Percentiles rank a stretch among this genome's conserved stretches.
Conservation (phyloP, 1,139 yeast genomes). For the Suhomyces taliae region DNA sequence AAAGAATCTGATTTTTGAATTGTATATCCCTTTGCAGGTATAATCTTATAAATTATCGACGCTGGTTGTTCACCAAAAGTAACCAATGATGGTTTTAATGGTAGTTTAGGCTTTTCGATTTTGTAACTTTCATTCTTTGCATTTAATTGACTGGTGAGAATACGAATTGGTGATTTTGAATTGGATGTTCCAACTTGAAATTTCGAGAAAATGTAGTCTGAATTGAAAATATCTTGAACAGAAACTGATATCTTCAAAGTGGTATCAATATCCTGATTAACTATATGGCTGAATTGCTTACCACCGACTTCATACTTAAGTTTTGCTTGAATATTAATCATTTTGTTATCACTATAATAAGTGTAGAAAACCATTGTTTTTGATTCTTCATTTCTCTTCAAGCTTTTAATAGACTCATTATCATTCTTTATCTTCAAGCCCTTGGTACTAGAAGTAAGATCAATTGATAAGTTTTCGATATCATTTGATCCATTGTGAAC, state of each 20-base stretch:
- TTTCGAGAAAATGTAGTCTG: constrained; percentile 57
- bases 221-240: constrained; percentile 72
- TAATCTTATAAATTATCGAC: constrained; percentile 56
- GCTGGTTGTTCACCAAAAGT: constrained; percentile 74
- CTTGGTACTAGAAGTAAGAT: constrained; percentile 17
- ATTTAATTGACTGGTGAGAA: constrained; percentile 44
- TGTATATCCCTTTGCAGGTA: constrained; percentile 19
- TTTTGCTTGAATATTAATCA: constrained; percentile 28
- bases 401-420: constrained; percentile 1
- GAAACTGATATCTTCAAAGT: constrained; percentile 63
- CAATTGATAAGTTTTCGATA: constrained; percentile 16
- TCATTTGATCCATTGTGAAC: constrained; percentile 21
- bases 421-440: constrained; percentile 18
- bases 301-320: constrained; percentile 31
- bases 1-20: constrained; percentile 36
- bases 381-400: constrained; percentile 19
- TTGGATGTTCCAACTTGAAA: constrained; percentile 66
- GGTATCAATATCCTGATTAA: constrained; percentile 44
- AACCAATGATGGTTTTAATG: constrained; percentile 32
- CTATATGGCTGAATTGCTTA: constrained; percentile 21
- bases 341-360: constrained; percentile 27
- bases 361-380: constrained; percentile 24
- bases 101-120: constrained; percentile 24
- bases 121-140: constrained; percentile 38
- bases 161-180: constrained; percentile 52